Evolutionary conservation across 164 flowering plant genomes (phyloP).

Genomic region (Akebia trifoliata): DNA sequence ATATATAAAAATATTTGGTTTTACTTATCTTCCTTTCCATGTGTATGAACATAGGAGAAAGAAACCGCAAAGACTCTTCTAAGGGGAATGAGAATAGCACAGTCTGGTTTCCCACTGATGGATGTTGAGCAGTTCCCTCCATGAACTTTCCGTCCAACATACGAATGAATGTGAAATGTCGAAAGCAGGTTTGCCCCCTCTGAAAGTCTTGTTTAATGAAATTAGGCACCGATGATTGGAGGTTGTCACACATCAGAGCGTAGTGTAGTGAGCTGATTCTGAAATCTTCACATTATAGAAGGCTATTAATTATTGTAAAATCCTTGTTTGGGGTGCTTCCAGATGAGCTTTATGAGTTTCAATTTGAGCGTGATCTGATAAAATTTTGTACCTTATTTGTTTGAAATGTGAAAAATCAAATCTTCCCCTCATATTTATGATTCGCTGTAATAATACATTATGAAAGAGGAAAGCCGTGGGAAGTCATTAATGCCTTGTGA

Average conservation of each 20-base stretch:
- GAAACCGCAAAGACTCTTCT: slow-evolving; percentile 87
- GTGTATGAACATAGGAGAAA: slow-evolving; percentile 59
- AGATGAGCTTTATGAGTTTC: too few species aligned
- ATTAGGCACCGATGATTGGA: neutral
- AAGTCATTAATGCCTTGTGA: too few species aligned
- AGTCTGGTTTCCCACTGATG: slow-evolving; percentile 52
- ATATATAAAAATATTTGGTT: neutral
- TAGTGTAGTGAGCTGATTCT: neutral
- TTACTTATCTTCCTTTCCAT: slow-evolving; percentile 4
- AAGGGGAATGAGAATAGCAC: slow-evolving; percentile 55
- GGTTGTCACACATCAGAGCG: neutral
- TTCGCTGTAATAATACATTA: too few species aligned
- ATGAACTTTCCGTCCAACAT: slow-evolving; percentile 14
- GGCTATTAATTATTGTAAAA: too few species aligned
- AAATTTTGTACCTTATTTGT: too few species aligned
- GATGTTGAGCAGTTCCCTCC: slow-evolving; percentile 72
- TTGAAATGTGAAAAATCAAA: too few species aligned
- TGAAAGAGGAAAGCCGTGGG: too few species aligned
- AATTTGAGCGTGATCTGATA: too few species aligned
- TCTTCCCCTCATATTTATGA: too few species aligned
- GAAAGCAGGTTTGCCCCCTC: neutral
- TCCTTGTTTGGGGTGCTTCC: too few species aligned
- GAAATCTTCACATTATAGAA: neutral
- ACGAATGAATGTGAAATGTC: slow-evolving; percentile 2
- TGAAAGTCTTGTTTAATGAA: neutral